Evolutionary conservation across 805 yeast genomes (phyloP), one percentile per base, ranked within the genome.

Genomic region (Starmera dryadoides): DNA sequence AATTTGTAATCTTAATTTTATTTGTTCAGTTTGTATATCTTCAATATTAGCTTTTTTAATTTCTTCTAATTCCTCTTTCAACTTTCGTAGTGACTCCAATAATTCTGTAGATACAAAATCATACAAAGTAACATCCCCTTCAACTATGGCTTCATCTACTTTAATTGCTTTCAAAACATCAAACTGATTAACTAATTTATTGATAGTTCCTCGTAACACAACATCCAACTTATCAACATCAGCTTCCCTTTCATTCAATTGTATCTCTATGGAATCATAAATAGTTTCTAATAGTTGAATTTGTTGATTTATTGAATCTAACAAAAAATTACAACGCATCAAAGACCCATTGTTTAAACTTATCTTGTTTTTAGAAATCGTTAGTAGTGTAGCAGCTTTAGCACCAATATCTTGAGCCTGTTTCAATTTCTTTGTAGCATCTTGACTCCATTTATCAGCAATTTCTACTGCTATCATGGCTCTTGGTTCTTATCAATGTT

Each of bases 361-460:
- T 8, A 75, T 57, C 12, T 62, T 53, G n/a, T 50, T 53, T 26
- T 59, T 54, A 2, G 70, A 62, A 10, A 57, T 55, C 1, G 59
- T 55, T 8, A 75, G 61, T 18, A 58, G 51, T 17, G 49, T 46
- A 48, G 71, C 71, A 16, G 82, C 79, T 26, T 64, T 66, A n/a
- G 66, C 64, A 38, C 85, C 77, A 4, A 73, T 50, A 8, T 63
- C 59, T 39, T 72, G 77, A 0, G 81, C 82, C 12, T 64, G 62
- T 1, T 66, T 55, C 28, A 78, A 62, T 18, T 71, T 68, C 40
- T 54, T 58, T 34, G 70, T 66, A 0, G 84, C 78, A 49, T 71
- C 75, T 12, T 50, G 45, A 7, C 64, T 58, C 73, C 76, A 71
- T 18, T 44, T 45, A 22, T 49, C 44, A 16, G 44, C 36, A 16